These are phyloP conservation scores for Lippia alba DNA, from an alignment of 305 asterid species.

Conservation along the genomic window DNA sequence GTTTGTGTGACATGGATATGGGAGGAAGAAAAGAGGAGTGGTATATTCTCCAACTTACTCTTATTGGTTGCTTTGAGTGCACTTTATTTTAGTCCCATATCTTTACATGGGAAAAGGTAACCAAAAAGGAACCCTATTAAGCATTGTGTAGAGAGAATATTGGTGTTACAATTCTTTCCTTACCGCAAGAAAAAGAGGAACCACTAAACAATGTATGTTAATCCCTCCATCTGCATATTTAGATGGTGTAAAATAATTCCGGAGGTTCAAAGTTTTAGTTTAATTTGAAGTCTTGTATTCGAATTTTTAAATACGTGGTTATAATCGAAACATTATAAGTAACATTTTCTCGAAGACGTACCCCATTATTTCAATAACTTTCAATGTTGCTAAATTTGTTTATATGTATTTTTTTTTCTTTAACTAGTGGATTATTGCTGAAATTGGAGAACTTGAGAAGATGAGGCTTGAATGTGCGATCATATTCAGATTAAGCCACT, in stretches of 20 bases:
- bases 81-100: conserved; percentile 38
- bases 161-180: conserved; percentile 12
- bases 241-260: no score
- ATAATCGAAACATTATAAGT: no score
- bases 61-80: conserved; percentile 41
- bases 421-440: not conserved
- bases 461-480: not conserved
- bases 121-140: conserved; percentile 6
- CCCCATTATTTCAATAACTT: conserved; percentile 7
- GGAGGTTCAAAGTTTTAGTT: no score
- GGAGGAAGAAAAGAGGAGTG: conserved; percentile 35
- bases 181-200: conserved; percentile 9
- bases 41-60: conserved; percentile 43
- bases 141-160: conserved; percentile 5
- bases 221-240: not conserved
- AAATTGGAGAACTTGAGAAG: conserved; percentile 4
- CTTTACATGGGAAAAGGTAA: conserved; percentile 40
- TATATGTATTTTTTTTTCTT: not conserved
- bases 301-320: no score
- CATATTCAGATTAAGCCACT: conserved; percentile 2
- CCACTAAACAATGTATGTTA: not conserved
- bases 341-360: not conserved
- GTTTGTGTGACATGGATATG: not conserved
- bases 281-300: no score
- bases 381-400: not conserved